Base-by-base conservation (phyloP, 2,329 filamentous ascomycete species). In the Colletotrichum orchidophilum region DNA sequence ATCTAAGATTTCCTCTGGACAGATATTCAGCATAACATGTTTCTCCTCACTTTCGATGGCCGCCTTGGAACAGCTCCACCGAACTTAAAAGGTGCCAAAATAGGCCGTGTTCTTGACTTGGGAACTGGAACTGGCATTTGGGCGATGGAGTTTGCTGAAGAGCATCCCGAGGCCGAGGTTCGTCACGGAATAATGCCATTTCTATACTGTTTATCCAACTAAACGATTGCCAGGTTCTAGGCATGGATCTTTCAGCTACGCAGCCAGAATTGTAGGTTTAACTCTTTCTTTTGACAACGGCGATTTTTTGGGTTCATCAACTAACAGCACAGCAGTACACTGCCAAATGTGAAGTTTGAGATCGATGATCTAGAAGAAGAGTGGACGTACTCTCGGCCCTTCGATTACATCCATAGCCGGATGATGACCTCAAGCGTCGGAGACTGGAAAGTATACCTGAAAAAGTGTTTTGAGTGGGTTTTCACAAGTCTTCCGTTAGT, bases 111-210 rank as follows among this genome's bases (percentile, higher is more conserved):
- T 9, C 77, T 87, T 1, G 85, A 87, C 75, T 74, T 85, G 42
- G 85, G 85, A n/a, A 86, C 83, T 1, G 85, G 85, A 0, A 86
- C 85, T 12, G 84, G 84, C n/a, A 75, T 80, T 8, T 83, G 82
- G 81, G 80, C 80, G 2, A 82, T 86, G 4, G 85, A 86, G 63
- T 82, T 85, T 73, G 83, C 76, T 2, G 77, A 78, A 26, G 71
- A 75, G 4, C 75, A 80, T 24, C 78, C 80, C 0, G 74, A 77
- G 12, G 72, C 79, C 12, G 63, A 79, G 64, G 79, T 74, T n/a
- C n/a, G n/a, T n/a, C n/a, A n/a, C n/a, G n/a, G n/a, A n/a, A 52
- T 61, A 66, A 13, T n/a, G n/a, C n/a, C n/a, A n/a, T n/a, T n/a
- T 29, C 1, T 1, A 9, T 2, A 53, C 8, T 0, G 24, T 53